A percentile compares a stretch with the other conserved stretches of the same genome.
These are phyloP conservation scores for Yarrowia yakushimensis DNA, from an alignment of 805 yeast species.

Conservation along the genomic window DNA sequence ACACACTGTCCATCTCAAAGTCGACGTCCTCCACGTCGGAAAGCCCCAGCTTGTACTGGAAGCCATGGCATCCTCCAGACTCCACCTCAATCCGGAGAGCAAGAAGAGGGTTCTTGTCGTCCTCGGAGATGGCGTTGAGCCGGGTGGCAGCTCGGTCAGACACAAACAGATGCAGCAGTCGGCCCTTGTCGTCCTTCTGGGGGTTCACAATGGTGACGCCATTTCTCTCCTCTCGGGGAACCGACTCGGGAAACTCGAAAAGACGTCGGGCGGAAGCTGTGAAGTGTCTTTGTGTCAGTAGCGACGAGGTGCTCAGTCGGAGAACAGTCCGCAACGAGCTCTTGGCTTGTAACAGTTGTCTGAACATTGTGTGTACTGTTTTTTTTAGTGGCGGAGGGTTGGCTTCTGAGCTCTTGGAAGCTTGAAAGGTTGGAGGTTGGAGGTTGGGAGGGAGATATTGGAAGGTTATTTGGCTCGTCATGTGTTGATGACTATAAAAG, in stretches of 20 bases:
- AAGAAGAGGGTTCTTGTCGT: slow-evolving; percentile 55
- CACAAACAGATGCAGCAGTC: slow-evolving; percentile 39
- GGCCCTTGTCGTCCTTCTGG: slow-evolving; percentile 37
- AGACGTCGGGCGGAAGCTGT: slow-evolving; percentile 8
- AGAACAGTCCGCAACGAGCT: slow-evolving; percentile 6
- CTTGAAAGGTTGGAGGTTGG: background rate
- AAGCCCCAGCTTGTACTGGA: slow-evolving; percentile 77
- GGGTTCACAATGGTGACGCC: slow-evolving; percentile 34
- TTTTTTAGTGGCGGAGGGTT: background rate
- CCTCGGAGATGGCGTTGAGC: slow-evolving; percentile 48
- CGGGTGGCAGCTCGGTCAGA: slow-evolving; percentile 46
- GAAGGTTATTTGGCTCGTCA: background rate
- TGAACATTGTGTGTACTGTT: slow-evolving; percentile 3
- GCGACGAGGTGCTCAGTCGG: background rate
- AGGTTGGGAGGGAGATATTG: background rate
- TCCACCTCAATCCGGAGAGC: slow-evolving; percentile 76
- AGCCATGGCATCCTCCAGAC: slow-evolving; percentile 98
- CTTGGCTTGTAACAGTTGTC: background rate
- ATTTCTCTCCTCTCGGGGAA: slow-evolving; percentile 1
- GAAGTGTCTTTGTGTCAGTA: background rate
- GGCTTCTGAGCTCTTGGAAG: background rate
- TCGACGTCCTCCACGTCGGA: slow-evolving; percentile 43
- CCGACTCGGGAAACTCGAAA: slow-evolving; percentile 22
- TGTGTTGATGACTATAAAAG: background rate
- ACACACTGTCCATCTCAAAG: slow-evolving; percentile 45